Percentiles rank a stretch among this genome's conserved stretches.
phyloP scores from a whole-genome alignment of 2,329 filamentous ascomycete genomes.

The Aspergillus calidoustus region DNA sequence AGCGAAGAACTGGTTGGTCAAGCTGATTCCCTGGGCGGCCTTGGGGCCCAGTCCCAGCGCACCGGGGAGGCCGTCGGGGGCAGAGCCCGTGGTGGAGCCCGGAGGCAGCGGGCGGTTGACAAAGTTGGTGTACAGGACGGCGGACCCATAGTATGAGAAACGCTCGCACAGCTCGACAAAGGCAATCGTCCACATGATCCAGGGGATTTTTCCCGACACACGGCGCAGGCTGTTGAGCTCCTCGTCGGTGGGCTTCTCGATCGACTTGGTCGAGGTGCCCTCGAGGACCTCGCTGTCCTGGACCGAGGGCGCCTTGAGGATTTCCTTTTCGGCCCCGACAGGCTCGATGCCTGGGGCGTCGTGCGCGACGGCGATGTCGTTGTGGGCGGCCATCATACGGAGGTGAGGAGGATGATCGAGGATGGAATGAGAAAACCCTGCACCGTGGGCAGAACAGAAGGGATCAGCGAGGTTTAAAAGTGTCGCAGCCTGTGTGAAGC shows the following conservation, averaged over 20 bases:
- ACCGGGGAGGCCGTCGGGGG: conserved; percentile 42
- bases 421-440: not conserved
- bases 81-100: conserved; percentile 53
- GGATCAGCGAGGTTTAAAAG: not conserved
- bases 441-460: not conserved
- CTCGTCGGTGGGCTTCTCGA: conserved; percentile 35
- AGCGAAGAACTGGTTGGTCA: conserved; percentile 65
- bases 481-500: too few relatives aligned
- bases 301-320: conserved; percentile 29
- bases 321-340: conserved; percentile 51
- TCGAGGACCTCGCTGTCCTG: not conserved
- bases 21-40: conserved; percentile 52
- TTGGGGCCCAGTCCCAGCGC: conserved; percentile 64
- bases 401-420: not conserved
- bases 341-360: conserved; percentile 39
- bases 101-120: conserved; percentile 61
- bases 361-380: not conserved
- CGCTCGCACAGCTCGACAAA: conserved; percentile 77
- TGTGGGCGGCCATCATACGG: not conserved
- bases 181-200: conserved; percentile 70
- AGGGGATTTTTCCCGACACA: conserved; percentile 56
- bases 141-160: conserved; percentile 77
- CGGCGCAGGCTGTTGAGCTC: conserved; percentile 42
- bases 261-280: not conserved
- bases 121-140: conserved; percentile 57